Conservation (phyloP, 495 filamentous ascomycete genomes). For the Neurospora sp. region DNA sequence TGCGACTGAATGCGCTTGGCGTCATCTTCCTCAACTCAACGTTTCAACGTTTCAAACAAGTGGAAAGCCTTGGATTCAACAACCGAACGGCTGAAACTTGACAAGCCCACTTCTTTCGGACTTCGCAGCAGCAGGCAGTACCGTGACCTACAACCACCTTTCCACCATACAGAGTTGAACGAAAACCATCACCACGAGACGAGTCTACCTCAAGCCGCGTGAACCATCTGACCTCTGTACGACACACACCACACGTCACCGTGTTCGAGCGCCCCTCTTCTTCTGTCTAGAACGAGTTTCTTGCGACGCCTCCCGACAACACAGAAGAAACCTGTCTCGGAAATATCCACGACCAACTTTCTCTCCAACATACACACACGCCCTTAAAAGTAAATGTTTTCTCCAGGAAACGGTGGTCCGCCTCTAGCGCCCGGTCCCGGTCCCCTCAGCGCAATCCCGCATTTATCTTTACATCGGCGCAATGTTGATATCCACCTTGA, state of each 20-base stretch:
- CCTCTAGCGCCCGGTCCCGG: neutral
- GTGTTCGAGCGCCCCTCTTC: neutral
- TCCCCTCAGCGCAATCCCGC: neutral
- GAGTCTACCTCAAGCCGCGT: neutral
- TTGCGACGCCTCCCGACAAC: neutral
- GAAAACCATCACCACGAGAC: neutral
- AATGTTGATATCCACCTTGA: neutral
- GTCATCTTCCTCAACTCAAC: neutral
- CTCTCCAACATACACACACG: neutral
- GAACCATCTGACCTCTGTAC: neutral
- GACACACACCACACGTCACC: neutral
- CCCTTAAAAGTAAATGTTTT: neutral
- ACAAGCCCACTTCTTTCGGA: neutral
- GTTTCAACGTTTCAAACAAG: neutral
- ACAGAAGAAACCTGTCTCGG: neutral
- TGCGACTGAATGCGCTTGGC: neutral
- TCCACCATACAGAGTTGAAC: neutral
- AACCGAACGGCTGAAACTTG: neutral
- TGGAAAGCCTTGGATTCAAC: neutral
- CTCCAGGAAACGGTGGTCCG: neutral
- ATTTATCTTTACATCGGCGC: neutral
- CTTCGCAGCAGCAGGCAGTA: neutral
- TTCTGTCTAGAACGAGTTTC: neutral
- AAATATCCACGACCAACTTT: neutral
- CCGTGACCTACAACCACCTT: neutral